Evolutionary conservation across 2,329 filamentous ascomycete species (phyloP), one percentile per base, ranked within the genome.

Genomic region (Zymoseptoria crescenta): DNA sequence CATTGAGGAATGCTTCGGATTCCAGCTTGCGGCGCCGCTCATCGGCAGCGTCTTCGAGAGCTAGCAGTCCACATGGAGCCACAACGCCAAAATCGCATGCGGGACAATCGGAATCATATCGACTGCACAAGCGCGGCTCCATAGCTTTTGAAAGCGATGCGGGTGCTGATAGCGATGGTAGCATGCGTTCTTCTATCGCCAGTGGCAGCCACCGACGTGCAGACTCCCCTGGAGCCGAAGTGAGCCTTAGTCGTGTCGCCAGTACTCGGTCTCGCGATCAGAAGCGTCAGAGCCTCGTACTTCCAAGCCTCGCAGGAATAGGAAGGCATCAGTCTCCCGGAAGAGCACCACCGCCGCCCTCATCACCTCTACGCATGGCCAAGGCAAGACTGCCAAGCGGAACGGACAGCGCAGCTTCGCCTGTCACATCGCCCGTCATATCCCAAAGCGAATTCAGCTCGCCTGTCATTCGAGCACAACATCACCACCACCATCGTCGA

Each of bases 251-350:
- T 62, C 83, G 90, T 59, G 86, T 89, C 53, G 85, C 88, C 30
- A 93, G 89, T 70, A 65, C 63, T 19, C 64, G 69, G 29, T 87
- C 88, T 49, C 83, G 88, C 59, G 91, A 95, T 64, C 86, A 89
- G 62, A 92, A 97, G 65, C 86, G 94, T 52, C 86, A 88, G 67
- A 97, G 93, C 70, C 80, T 96, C 58, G 87, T 96, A 54, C 81
- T 96, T 19, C 87, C 92, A 0, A 85, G 89, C 8, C 59, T 74
- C 20, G 62, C 67, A 24, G 80, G 90, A 7, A 83, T 87, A 41
- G 95, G 91, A 8, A 86, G 94, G 27, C 91, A 96, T 69, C 89
- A 93, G 68, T 99, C 94, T 0, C 94, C 94, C 3, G 92, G 88
- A 8, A 83, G 93, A 64, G 83, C 90, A 59, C 79, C 81, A 55